Evolutionary conservation across 2,329 filamentous ascomycete genomes (phyloP), one percentile per base, ranked within the genome.

Genomic region (Shiraia bambusicola): DNA sequence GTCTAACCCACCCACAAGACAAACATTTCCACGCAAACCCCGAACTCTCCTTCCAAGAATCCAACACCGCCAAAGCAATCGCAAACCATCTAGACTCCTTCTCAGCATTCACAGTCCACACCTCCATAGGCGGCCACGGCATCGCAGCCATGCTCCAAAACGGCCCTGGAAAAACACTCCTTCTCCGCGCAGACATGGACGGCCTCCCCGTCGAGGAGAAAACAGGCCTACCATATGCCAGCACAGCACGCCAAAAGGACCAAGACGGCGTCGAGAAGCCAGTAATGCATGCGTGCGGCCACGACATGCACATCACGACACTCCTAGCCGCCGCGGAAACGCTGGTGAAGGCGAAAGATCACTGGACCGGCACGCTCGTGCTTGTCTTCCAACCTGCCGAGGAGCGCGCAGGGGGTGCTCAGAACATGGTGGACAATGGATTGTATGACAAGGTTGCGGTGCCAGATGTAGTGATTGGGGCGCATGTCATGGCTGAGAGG

Each of bases 261-360:
- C 42, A 60, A 2, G 71, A 77, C 7, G 79, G 78, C 0, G 59
- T 69, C 0, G 67, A 72, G 39, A 75, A 76, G 37, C 76, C 78
- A 0, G 77, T 83, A 0, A 86, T 86, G 82, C 83, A 86, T 61
- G 82, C 82, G 15, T 86, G 82, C 59, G 83, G 83, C 0, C 83
- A 65, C 34, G 61, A 86, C 54, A 79, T 83, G 69, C 82, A 87
- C 57, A 78, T 85, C 17, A 74, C 79, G 0, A 69, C 70, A 24
- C 68, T 86, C 3, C 69, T 86, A 1, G 83, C 75, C 0, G 76
- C 78, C 0, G 74, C 79, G 0, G 70, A 76, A 14, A 67, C 75
- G 0, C 67, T 88, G 0, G 63, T 72, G 1, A 63, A 61, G 0
- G 60, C 67, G 0, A 70, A 63, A n/a, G 52, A 72, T 0, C 24